phyloP scores from a whole-genome alignment of 1,284 basidiomycete genomes.

The Cryptococcus wingfieldii region DNA sequence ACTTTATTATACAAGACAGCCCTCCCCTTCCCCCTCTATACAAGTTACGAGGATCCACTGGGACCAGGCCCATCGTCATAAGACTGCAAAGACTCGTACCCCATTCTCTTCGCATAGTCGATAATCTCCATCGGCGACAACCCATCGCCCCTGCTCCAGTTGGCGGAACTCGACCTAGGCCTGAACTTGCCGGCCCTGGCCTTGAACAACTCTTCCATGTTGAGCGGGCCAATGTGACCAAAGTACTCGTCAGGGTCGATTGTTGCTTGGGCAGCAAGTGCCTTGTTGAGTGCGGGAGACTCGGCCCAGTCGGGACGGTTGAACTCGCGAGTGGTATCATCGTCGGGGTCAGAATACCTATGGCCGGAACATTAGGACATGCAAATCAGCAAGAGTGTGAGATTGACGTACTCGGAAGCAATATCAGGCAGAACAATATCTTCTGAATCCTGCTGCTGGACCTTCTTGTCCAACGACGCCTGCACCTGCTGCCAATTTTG shows the following conservation, averaged over 20 bases:
- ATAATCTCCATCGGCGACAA: conserved; percentile 75
- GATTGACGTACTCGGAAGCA: conserved; percentile 63
- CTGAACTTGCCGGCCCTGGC: conserved; percentile 65
- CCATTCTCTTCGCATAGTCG: conserved; percentile 85
- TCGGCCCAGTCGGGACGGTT: conserved; percentile 79
- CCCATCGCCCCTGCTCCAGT: conserved; percentile 78
- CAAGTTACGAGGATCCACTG: background rate
- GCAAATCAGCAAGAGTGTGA: background rate
- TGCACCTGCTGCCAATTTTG: conserved; percentile 45
- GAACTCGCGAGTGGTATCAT: conserved; percentile 59
- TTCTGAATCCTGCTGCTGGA: conserved; percentile 55
- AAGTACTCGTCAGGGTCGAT: conserved; percentile 91
- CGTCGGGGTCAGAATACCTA: conserved; percentile 81
- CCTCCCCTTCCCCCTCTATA: background rate
- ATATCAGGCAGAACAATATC: conserved; percentile 81
- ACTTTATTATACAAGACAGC: background rate
- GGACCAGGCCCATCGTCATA: conserved; percentile 2
- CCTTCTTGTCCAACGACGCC: conserved; percentile 52
- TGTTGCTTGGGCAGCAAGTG: conserved; percentile 70
- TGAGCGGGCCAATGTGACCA: conserved; percentile 73
- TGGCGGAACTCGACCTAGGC: conserved; percentile 83
- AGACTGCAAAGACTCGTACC: conserved; percentile 55
- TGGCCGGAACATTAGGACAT: background rate
- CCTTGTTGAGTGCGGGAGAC: conserved; percentile 72
- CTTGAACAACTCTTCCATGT: conserved; percentile 65